Percentiles rank a stretch among this genome's conserved stretches.
phyloP scores from a whole-genome alignment of 2,329 filamentous ascomycete species.

The Helotiales sp. region DNA sequence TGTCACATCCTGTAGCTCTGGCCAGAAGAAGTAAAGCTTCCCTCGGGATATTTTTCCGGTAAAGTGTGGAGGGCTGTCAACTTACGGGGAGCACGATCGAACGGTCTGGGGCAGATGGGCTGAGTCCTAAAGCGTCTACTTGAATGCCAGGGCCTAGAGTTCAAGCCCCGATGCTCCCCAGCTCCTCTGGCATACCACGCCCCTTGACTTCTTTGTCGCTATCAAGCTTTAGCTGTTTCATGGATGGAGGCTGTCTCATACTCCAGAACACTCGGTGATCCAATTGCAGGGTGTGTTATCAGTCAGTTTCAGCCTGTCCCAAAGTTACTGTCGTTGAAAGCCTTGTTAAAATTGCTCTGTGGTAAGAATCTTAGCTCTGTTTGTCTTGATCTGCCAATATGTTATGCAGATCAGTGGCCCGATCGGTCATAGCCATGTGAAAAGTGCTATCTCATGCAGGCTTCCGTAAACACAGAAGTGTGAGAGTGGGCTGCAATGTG shows the following conservation, averaged over 20 bases:
- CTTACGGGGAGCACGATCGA: conserved; percentile 12
- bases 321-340: conserved; percentile 11
- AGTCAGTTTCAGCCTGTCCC: conserved; percentile 22
- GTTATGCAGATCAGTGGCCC: conserved; percentile 17
- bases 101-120: conserved; percentile 20
- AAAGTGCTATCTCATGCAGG: conserved; percentile 16
- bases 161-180: neutral
- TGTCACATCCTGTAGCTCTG: conserved; percentile 27
- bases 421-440: conserved; percentile 21
- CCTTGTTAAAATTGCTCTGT: conserved; percentile 13
- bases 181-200: conserved; percentile 1
- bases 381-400: conserved; percentile 20
- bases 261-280: conserved; percentile 19
- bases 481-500: no score
- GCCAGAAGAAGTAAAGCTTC: conserved; percentile 25
- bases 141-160: neutral
- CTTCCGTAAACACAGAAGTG: conserved; percentile 10
- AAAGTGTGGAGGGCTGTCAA: conserved; percentile 22
- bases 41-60: conserved; percentile 17
- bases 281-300: conserved; percentile 16
- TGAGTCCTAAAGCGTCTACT: conserved; percentile 10
- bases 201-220: conserved; percentile 23
- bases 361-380: conserved; percentile 11
- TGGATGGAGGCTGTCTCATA: conserved; percentile 24
- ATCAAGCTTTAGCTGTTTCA: conserved; percentile 25